Evolutionary conservation across 2,329 filamentous ascomycete genomes (phyloP).

Genomic region (Aspergillus pseudotamarii): DNA sequence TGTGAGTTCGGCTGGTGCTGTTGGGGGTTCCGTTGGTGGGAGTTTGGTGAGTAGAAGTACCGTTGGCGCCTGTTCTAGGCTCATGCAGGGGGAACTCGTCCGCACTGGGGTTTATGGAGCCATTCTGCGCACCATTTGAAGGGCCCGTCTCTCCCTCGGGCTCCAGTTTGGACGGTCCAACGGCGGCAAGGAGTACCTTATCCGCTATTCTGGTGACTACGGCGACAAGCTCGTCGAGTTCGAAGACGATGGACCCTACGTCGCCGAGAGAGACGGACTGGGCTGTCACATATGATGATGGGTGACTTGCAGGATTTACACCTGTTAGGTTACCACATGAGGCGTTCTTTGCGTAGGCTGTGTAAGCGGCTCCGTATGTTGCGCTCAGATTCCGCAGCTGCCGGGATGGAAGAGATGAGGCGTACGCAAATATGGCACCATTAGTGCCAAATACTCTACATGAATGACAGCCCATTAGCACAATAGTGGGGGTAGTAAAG

Average conservation of each 20-base stretch:
- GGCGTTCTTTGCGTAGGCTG: constrained; percentile 44
- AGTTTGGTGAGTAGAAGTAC: constrained; percentile 10
- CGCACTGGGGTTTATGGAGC: background rate
- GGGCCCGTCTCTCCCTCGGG: constrained; percentile 14
- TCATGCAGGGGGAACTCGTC: background rate
- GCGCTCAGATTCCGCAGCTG: constrained; percentile 46
- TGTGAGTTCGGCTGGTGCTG: constrained; percentile 11
- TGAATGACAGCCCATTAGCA: constrained; percentile 10
- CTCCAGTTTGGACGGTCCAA: constrained; percentile 40
- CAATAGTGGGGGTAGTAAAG: background rate
- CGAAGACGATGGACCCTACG: constrained; percentile 49
- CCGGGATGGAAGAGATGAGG: constrained; percentile 42
- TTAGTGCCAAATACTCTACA: constrained; percentile 47
- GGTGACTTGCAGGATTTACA: constrained; percentile 46
- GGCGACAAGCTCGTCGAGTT: constrained; percentile 44
- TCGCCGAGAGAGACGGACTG: constrained; percentile 45
- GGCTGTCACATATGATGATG: constrained; percentile 46
- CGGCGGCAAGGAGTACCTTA: constrained; percentile 45
- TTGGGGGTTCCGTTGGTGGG: constrained; percentile 14
- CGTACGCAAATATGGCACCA: constrained; percentile 48
- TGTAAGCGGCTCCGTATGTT: constrained; percentile 48
- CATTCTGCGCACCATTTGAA: constrained; percentile 13
- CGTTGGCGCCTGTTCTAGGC: constrained; percentile 6
- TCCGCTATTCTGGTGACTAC: constrained; percentile 47
- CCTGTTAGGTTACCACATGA: constrained; percentile 46